A percentile compares a stretch with the other conserved stretches of the same genome.
phyloP scores from a whole-genome alignment of 2,329 filamentous ascomycete species.

The Aspergillus transmontanensis region DNA sequence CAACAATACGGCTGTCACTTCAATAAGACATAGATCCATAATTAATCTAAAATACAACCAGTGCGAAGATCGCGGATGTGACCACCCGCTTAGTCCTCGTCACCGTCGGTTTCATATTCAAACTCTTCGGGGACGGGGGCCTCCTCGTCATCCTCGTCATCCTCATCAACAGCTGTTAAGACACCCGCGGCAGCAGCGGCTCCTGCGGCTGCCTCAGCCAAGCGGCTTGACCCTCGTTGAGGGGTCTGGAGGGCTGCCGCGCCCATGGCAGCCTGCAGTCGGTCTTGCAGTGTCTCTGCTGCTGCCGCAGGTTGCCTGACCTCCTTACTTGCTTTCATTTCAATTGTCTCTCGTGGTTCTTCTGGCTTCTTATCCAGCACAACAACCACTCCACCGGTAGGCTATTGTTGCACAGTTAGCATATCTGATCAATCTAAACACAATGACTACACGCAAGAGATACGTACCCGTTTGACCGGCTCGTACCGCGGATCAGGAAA shows the following conservation, averaged over 20 bases:
- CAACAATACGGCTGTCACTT: slow-evolving; percentile 13
- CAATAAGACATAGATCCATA: slow-evolving; percentile 32
- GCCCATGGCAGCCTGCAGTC: slow-evolving; percentile 43
- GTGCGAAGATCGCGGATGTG: slow-evolving; percentile 12
- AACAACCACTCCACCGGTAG: slow-evolving; percentile 91
- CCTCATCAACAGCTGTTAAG: slow-evolving; percentile 82
- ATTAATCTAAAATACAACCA: slow-evolving; percentile 43
- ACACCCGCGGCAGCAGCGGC: slow-evolving; percentile 77
- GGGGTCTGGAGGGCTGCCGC: slow-evolving; percentile 36
- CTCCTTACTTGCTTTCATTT: slow-evolving; percentile 86
- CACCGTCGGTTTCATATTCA: slow-evolving; percentile 48
- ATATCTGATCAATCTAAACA: slow-evolving; percentile 15
- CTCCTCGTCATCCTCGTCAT: slow-evolving; percentile 52
- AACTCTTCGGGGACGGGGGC: slow-evolving; percentile 52
- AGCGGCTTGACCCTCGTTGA: slow-evolving; percentile 29
- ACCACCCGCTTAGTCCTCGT: slow-evolving; percentile 22
- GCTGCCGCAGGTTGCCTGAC: slow-evolving; percentile 45
- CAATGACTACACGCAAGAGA: background rate
- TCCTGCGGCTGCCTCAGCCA: slow-evolving; percentile 43
- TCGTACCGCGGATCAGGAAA: slow-evolving; percentile 89
- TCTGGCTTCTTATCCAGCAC: slow-evolving; percentile 80
- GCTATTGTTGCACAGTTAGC: slow-evolving; percentile 58
- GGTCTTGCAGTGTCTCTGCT: slow-evolving; percentile 46
- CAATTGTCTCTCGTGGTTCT: slow-evolving; percentile 77
- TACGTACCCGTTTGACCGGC: slow-evolving; percentile 82